Conservation (phyloP, 805 yeast genomes). For the Myxozyma vanderwaltii region DNA sequence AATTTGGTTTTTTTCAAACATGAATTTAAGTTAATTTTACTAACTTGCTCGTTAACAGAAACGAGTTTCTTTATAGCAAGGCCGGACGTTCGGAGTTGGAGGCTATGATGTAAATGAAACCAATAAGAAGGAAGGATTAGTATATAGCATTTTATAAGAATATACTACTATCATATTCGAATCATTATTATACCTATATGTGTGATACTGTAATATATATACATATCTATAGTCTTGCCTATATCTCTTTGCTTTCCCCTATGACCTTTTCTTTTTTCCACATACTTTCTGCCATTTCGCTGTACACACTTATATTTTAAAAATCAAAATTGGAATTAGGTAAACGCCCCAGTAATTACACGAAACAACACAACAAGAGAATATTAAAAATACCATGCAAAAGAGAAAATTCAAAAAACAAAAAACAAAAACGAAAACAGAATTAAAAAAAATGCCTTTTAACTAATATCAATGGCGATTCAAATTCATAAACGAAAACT, state of each 20-base stretch:
- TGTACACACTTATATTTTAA: not conserved
- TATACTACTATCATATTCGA: not conserved
- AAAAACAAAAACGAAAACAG: not conserved
- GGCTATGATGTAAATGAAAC: constrained; percentile 43
- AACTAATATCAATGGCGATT: not conserved
- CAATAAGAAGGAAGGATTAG: not conserved
- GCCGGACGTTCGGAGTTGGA: constrained; percentile 95
- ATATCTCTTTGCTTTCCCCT: no score
- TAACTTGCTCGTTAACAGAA: constrained; percentile 24
- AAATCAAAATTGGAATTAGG: not conserved
- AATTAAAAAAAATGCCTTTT: not conserved
- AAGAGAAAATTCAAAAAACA: not conserved
- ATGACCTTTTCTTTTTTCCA: not conserved
- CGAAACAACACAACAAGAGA: not conserved
- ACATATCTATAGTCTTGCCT: no score
- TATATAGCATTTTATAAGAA: not conserved
- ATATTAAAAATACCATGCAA: not conserved
- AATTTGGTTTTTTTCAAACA: no score
- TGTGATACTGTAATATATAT: not conserved
- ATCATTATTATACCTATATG: not conserved
- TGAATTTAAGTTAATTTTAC: no score
- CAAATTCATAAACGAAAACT: constrained; percentile 21
- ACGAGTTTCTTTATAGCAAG: constrained; percentile 92
- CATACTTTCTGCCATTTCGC: not conserved
- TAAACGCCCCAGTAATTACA: not conserved